Conservation (phyloP, 108 stramenopile species). For the Cyclotella atomus region DNA sequence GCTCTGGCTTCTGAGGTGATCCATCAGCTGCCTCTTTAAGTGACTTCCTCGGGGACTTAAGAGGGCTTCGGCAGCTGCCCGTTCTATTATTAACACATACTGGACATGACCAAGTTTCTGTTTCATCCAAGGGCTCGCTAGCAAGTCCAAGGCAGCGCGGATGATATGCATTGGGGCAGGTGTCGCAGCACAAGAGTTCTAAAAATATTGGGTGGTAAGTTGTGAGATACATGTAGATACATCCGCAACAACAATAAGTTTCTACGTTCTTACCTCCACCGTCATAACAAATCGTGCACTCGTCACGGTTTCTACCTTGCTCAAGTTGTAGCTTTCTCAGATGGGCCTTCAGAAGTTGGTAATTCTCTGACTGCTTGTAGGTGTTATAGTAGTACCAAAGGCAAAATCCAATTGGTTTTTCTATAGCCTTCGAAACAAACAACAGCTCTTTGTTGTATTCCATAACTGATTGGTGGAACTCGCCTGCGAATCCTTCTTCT, state of each 20-base stretch:
- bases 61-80: not conserved
- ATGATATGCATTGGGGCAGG: slow-evolving; percentile 21
- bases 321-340: slow-evolving; percentile 1
- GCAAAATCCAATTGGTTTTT: slow-evolving; percentile 36
- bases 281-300: slow-evolving; percentile 30
- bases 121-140: not conserved
- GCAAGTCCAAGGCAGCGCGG: slow-evolving; percentile 7
- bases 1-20: too few species aligned
- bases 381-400: slow-evolving; percentile 44
- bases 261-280: slow-evolving; percentile 27
- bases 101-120: slow-evolving; percentile 7
- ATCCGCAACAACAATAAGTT: not conserved
- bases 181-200: slow-evolving; percentile 27
- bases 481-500: slow-evolving; percentile 9
- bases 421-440: slow-evolving; percentile 8
- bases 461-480: slow-evolving; percentile 31
- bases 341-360: slow-evolving; percentile 1
- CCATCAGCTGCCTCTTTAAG: too few species aligned
- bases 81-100: not conserved
- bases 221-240: not conserved
- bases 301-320: slow-evolving; percentile 8
- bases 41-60: not conserved
- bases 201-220: not conserved
- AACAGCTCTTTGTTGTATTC: slow-evolving; percentile 27
- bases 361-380: slow-evolving; percentile 31